These are phyloP conservation scores for Kuraishia borneana DNA, from an alignment of 805 yeast genomes.

Conservation along the genomic window DNA sequence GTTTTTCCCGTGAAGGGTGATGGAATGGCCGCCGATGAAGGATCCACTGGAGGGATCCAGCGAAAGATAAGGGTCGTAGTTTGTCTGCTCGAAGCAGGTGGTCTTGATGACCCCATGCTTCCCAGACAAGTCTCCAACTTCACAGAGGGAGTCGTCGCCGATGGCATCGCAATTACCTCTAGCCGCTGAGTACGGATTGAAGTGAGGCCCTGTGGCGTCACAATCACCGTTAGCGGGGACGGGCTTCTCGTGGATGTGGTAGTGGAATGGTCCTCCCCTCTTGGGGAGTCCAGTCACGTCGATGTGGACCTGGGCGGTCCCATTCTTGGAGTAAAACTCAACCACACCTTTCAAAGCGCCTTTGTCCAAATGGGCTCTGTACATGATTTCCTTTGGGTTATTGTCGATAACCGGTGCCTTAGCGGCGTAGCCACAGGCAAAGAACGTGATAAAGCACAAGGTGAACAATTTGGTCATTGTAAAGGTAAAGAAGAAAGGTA, in stretches of 20 bases:
- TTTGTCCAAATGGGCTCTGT: conserved; percentile 46
- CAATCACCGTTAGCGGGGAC: conserved; percentile 43
- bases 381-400: conserved; percentile 39
- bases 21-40: conserved; percentile 47
- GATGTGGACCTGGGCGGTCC: conserved; percentile 53
- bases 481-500: neutral
- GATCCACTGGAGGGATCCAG: conserved; percentile 43
- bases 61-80: conserved; percentile 55
- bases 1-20: conserved; percentile 45
- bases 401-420: conserved; percentile 39
- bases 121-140: conserved; percentile 69
- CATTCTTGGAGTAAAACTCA: conserved; percentile 49
- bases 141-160: conserved; percentile 44
- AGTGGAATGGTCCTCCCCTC: conserved; percentile 55
- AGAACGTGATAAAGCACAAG: neutral
- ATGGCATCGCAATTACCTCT: conserved; percentile 35
- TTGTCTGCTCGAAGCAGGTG: conserved; percentile 55
- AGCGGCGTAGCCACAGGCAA: conserved; percentile 15
- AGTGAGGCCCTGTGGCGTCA: conserved; percentile 42
- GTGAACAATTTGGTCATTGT: neutral
- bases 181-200: conserved; percentile 54
- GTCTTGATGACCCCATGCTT: conserved; percentile 67
- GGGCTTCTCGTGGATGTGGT: conserved; percentile 54
- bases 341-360: conserved; percentile 37
- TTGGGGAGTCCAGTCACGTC: conserved; percentile 62